A percentile compares a stretch with the other conserved stretches of the same genome.
phyloP scores from a whole-genome alignment of 73 alveolate species.

The Paramecium sexaurelia region DNA sequence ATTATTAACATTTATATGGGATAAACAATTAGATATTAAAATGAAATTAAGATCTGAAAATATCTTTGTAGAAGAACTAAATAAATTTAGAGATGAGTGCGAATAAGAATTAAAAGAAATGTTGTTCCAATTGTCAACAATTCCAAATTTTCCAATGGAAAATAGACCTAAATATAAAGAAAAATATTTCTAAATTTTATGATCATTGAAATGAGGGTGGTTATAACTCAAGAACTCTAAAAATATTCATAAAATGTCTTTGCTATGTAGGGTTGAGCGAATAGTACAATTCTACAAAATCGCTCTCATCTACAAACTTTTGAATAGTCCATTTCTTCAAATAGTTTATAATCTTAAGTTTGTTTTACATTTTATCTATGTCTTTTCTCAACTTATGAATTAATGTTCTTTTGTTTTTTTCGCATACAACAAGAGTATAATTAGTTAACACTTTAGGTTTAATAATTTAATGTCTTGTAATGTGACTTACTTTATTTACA shows the following conservation, averaged over 20 bases:
- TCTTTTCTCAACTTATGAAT: conserved; percentile 14
- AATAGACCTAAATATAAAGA: conserved; percentile 52
- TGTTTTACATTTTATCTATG: conserved; percentile 25
- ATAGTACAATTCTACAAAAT: neutral
- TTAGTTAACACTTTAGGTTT: neutral
- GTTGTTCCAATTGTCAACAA: conserved; percentile 4
- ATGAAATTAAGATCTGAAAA: conserved; percentile 25
- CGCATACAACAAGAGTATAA: neutral
- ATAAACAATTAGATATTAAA: conserved; percentile 5
- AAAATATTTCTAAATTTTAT: conserved; percentile 49
- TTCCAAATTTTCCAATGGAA: conserved; percentile 53
- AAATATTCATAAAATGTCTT: conserved; percentile 20
- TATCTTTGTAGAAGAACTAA: conserved; percentile 53
- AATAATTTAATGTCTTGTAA: neutral
- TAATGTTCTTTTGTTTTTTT: neutral
- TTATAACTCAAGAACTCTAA: conserved; percentile 33
- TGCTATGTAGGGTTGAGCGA: neutral
- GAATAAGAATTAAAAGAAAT: conserved; percentile 8
- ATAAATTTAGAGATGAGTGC: conserved; percentile 42
- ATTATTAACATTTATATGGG: conserved; percentile 41
- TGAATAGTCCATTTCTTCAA: conserved; percentile 16
- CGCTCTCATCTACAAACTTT: conserved; percentile 6
- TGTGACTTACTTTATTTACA: neutral
- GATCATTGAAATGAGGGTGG: conserved; percentile 54
- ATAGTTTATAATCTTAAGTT: conserved; percentile 17